Evolutionary conservation across 1,284 basidiomycete species (phyloP).

Genomic region (Malassezia caprae): DNA sequence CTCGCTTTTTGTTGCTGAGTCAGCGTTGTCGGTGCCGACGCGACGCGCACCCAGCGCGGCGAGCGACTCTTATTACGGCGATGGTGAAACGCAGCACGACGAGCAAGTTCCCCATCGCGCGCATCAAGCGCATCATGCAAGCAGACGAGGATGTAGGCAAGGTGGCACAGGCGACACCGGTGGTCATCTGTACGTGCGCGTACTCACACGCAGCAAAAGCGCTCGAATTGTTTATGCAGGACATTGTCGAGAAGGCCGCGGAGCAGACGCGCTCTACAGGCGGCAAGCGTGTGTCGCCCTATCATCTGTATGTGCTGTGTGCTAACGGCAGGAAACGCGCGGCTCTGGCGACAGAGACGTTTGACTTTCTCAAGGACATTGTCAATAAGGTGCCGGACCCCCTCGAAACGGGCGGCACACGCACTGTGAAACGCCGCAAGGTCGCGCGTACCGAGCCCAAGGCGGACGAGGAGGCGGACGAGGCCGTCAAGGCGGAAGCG

Average conservation of each 20-base stretch:
- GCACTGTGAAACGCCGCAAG: constrained; percentile 29
- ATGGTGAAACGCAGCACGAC: constrained; percentile 42
- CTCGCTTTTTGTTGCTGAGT: constrained; percentile 1
- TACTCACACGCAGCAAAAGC: constrained; percentile 65
- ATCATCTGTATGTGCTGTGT: constrained; percentile 70
- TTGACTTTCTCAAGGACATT: constrained; percentile 91
- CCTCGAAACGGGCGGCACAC: constrained; percentile 48
- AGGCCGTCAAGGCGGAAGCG: background rate
- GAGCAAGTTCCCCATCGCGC: constrained; percentile 54
- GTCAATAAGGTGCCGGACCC: constrained; percentile 84
- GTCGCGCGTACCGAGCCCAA: constrained; percentile 17
- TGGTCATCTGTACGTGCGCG: constrained; percentile 80
- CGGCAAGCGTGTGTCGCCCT: constrained; percentile 80
- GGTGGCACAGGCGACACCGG: constrained; percentile 89
- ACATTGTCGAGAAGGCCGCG: constrained; percentile 72
- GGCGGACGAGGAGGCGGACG: background rate
- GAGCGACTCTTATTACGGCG: background rate
- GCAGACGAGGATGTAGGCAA: constrained; percentile 99
- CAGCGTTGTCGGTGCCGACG: background rate
- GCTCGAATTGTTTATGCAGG: constrained; percentile 80
- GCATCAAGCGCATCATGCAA: constrained; percentile 99
- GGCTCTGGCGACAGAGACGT: constrained; percentile 73
- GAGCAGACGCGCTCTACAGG: constrained; percentile 71
- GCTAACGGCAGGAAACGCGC: constrained; percentile 68
- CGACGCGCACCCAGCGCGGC: background rate